Conservation (phyloP, 2,329 filamentous ascomycete genomes). For the Diaporthe australafricana region DNA sequence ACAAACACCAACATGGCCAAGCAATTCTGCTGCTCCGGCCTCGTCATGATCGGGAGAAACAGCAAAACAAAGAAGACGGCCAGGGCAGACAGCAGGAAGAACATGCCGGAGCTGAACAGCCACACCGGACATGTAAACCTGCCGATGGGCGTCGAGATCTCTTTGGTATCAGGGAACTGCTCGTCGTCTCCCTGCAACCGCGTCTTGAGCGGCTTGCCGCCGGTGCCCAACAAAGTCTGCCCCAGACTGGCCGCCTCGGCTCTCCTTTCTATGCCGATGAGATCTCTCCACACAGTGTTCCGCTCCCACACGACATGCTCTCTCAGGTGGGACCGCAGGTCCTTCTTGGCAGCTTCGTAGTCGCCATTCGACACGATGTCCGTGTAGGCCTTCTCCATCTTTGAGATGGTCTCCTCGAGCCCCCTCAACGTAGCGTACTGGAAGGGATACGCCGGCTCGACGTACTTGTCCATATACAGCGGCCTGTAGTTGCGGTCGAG, state of each 20-base stretch:
- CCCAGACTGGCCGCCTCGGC: slow-evolving; percentile 94
- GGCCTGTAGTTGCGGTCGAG: slow-evolving; percentile 83
- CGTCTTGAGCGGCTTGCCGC: slow-evolving; percentile 74
- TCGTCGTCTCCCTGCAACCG: slow-evolving; percentile 88
- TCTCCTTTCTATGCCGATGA: slow-evolving; percentile 97
- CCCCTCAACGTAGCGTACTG: slow-evolving; percentile 75
- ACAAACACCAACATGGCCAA: slow-evolving; percentile 94
- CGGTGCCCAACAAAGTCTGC: slow-evolving; percentile 82
- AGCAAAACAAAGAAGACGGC: slow-evolving; percentile 81
- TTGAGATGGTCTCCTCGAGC: slow-evolving; percentile 77
- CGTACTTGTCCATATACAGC: slow-evolving; percentile 78
- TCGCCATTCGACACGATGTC: slow-evolving; percentile 87
- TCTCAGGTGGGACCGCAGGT: slow-evolving; percentile 88
- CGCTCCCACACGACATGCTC: slow-evolving; percentile 99
- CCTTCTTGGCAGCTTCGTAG: slow-evolving; percentile 79
- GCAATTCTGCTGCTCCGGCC: slow-evolving; percentile 94
- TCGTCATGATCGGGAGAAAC: slow-evolving; percentile 83
- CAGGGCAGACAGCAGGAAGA: slow-evolving; percentile 78
- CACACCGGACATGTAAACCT: slow-evolving; percentile 81
- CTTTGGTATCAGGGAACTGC: slow-evolving; percentile 70
- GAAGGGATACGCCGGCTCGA: slow-evolving; percentile 87
- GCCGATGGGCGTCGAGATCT: slow-evolving; percentile 83
- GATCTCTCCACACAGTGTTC: slow-evolving; percentile 98
- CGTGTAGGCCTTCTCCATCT: slow-evolving; percentile 84
- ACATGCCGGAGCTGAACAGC: slow-evolving; percentile 85